Evolutionary conservation across 2,329 filamentous ascomycete species (phyloP), one percentile per base, ranked within the genome.

Genomic region (Fonsecaea multimorphosa): DNA sequence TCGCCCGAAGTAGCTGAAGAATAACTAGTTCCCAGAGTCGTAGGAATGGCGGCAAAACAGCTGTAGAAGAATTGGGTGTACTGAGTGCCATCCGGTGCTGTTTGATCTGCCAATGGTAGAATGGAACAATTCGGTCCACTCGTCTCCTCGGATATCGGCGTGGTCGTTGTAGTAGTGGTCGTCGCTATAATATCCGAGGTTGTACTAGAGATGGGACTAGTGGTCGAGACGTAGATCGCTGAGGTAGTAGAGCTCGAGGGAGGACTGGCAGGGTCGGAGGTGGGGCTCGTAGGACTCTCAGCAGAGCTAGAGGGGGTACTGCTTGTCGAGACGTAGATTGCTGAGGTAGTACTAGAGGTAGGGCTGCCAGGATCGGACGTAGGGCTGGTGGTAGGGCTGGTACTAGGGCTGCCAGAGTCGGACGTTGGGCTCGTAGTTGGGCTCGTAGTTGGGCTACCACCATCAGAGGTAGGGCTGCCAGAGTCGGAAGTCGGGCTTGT

Each of bases 41-140:
- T 29, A 5, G 58, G 58, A 52, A 60, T 60, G 44, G 58, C 58
- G 5, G 58, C 58, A 36, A 27, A 29, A 14, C 58, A 60, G 9
- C 58, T 60, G 32, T 60, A 60, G 46, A 60, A 60, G 58, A 60
- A 60, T 53, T 60, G 58, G 31, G 58, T 60, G 46, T 60, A 60
- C 36, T 60, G 58, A 36, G 58, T 38, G 44, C 58, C 58, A 40
- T 27, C 22, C 14, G 58, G 58, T 24, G 58, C 58, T 38, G 58
- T 60, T 40, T 60, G 58, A 38, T 60, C 44, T n/a, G 51, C 19
- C 58, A 60, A 40, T 3, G 58, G 58, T 19, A 60, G 58, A 22
- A 60, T 60, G 44, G 58, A 60, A 31, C 58, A 60, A 40, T 60
- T 60, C 7, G 58, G 58, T 38, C 58, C 58, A 19, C 44, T 60